These are phyloP conservation scores for Arabis alpina DNA, from an alignment of 345 rosid species.

Conservation along the genomic window DNA sequence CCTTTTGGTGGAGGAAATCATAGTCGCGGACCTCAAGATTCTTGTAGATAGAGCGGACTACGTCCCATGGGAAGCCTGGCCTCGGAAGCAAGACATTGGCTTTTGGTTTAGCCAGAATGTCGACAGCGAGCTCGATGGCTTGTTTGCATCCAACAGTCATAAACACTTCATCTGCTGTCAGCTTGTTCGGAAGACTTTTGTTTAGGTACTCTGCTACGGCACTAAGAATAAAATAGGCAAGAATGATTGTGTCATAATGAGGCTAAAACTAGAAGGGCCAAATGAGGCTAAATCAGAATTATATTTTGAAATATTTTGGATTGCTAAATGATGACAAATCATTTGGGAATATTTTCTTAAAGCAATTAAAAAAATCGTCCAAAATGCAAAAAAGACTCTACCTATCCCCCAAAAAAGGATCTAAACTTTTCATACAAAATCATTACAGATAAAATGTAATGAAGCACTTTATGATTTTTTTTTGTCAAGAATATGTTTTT, in stretches of 20 bases:
- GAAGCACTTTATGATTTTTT: too few species aligned
- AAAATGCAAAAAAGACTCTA: too few species aligned
- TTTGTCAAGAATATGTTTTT: too few species aligned
- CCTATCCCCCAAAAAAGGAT: too few species aligned
- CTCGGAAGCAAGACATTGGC: constrained; percentile 51
- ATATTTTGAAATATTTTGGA: too few species aligned
- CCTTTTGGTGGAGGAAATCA: constrained; percentile 50
- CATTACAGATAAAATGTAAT: too few species aligned
- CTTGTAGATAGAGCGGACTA: constrained; percentile 32
- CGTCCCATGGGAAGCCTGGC: constrained; percentile 48
- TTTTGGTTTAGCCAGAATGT: constrained; percentile 50
- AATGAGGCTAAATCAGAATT: too few species aligned
- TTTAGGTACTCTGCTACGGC: constrained; percentile 59
- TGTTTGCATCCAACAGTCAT: constrained; percentile 60
- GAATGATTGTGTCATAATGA: not conserved
- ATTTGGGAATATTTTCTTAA: too few species aligned
- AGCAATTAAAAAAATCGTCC: too few species aligned
- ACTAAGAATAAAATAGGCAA: constrained; percentile 31
- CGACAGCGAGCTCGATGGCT: constrained; percentile 51
- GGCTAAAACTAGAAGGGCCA: too few species aligned
- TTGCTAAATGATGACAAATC: too few species aligned
- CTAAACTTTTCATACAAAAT: too few species aligned
- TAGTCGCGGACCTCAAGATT: constrained; percentile 49
- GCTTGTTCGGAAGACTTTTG: constrained; percentile 44
- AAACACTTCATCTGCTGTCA: constrained; percentile 57